These are phyloP conservation scores for Trematosphaeria pertusa DNA, from an alignment of 2,329 filamentous ascomycete species.

Conservation along the genomic window DNA sequence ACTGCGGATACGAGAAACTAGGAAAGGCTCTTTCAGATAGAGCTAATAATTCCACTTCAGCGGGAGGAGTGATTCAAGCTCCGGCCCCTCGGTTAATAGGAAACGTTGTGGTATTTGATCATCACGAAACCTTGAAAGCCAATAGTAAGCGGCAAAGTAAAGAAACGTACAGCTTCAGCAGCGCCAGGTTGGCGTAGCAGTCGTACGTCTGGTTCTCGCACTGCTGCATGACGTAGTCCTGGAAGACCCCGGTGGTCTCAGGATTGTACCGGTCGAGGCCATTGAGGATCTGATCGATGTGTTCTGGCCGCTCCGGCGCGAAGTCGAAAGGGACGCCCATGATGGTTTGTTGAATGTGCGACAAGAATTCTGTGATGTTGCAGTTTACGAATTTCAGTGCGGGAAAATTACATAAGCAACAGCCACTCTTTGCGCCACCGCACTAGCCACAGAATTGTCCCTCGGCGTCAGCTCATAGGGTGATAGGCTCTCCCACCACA, in stretches of 20 bases:
- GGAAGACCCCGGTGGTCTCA: slow-evolving; percentile 90
- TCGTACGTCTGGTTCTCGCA: slow-evolving; percentile 95
- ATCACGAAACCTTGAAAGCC: slow-evolving; percentile 63
- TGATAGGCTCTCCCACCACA: no score
- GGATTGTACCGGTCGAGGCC: slow-evolving; percentile 98
- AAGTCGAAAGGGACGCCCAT: slow-evolving; percentile 75
- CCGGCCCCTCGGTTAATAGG: slow-evolving; percentile 90
- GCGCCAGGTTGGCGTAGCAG: slow-evolving; percentile 93
- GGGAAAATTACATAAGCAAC: neutral
- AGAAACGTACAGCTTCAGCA: slow-evolving; percentile 90
- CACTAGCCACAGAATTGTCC: neutral
- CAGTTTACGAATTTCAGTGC: slow-evolving; percentile 1
- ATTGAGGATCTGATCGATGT: slow-evolving; percentile 93
- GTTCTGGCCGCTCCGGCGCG: slow-evolving; percentile 87
- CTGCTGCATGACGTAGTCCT: slow-evolving; percentile 92
- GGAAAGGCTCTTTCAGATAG: slow-evolving; percentile 67
- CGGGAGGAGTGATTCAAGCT: slow-evolving; percentile 63
- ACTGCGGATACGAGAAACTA: neutral
- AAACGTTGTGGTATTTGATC: slow-evolving; percentile 84
- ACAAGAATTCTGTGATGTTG: slow-evolving; percentile 22
- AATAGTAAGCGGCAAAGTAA: slow-evolving; percentile 12
- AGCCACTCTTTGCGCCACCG: neutral
- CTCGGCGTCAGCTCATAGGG: no score
- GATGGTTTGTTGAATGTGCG: slow-evolving; percentile 38
- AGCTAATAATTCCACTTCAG: slow-evolving; percentile 78